A percentile compares a stretch with the other conserved stretches of the same genome.
These are phyloP conservation scores for Aspergillus sclerotialis DNA, from an alignment of 2,329 filamentous ascomycete species.

Conservation along the genomic window DNA sequence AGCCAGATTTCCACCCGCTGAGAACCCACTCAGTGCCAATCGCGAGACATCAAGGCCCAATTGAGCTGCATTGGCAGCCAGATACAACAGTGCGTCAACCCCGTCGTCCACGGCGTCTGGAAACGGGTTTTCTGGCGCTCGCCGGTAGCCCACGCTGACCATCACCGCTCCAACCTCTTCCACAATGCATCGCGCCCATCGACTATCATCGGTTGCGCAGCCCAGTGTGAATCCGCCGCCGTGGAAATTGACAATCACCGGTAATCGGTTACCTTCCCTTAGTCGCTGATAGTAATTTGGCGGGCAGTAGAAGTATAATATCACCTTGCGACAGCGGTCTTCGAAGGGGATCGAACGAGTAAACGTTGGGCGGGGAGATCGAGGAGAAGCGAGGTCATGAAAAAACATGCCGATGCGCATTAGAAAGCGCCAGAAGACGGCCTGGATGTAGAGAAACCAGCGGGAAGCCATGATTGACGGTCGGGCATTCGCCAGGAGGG, in stretches of 20 bases:
- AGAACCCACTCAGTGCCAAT: conserved; percentile 56
- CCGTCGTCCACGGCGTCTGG: conserved; percentile 59
- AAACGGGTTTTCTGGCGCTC: conserved; percentile 56
- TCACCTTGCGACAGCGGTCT: conserved; percentile 42
- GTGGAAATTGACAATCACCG: conserved; percentile 58
- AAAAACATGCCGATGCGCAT: conserved; percentile 65
- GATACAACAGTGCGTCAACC: conserved; percentile 54
- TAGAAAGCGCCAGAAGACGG: conserved; percentile 59
- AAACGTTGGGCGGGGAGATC: conserved; percentile 56
- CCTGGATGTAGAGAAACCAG: conserved; percentile 57
- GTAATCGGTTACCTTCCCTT: conserved; percentile 41
- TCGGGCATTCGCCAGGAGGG: no score
- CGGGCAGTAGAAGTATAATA: conserved; percentile 57
- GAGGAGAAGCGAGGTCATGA: conserved; percentile 55
- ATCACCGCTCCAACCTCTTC: conserved; percentile 51
- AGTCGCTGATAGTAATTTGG: conserved; percentile 25
- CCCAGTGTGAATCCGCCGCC: conserved; percentile 59
- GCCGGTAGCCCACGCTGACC: conserved; percentile 55
- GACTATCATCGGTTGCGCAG: conserved; percentile 52
- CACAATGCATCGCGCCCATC: conserved; percentile 53
- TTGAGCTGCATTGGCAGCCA: conserved; percentile 49
- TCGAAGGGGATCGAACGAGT: conserved; percentile 47
- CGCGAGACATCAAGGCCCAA: conserved; percentile 51
- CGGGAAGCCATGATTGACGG: conserved; percentile 43
- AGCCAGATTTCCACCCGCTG: conserved; percentile 56